Conservation (phyloP, 2,329 filamentous ascomycete species). For the Aspergillus floridensis region DNA sequence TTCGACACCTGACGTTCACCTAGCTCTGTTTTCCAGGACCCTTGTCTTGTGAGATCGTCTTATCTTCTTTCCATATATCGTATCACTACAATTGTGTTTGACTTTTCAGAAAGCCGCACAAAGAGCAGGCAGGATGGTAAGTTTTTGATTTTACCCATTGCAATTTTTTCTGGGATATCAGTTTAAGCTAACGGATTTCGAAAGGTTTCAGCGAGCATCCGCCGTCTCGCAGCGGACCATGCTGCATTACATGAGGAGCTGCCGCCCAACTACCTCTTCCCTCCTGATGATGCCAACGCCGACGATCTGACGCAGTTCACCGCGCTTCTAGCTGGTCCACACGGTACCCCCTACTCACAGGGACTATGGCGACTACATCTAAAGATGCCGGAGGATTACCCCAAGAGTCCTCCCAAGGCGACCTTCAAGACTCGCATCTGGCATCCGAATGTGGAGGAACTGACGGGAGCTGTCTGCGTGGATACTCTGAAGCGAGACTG, state of each 20-base stretch:
- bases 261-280: conserved; percentile 62
- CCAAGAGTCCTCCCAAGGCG: conserved; percentile 52
- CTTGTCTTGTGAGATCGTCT: background rate
- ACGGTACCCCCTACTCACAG: conserved; percentile 58
- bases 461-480: conserved; percentile 61
- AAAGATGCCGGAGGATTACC: conserved; percentile 58
- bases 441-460: conserved; percentile 64
- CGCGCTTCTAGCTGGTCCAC: conserved; percentile 58
- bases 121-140: background rate
- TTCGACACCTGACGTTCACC: background rate
- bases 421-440: conserved; percentile 61
- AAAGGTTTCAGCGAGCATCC: conserved; percentile 42
- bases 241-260: conserved; percentile 55
- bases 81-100: background rate
- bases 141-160: background rate
- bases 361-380: conserved; percentile 61
- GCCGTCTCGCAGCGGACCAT: conserved; percentile 61
- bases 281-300: conserved; percentile 37
- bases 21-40: background rate
- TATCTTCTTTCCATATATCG: background rate
- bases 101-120: background rate
- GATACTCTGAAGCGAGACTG: conserved; percentile 65
- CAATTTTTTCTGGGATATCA: background rate
- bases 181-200: background rate
- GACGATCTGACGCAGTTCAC: conserved; percentile 59